phyloP scores from a whole-genome alignment of 2,329 filamentous ascomycete genomes.

The Chrysoporthe cubensis region DNA sequence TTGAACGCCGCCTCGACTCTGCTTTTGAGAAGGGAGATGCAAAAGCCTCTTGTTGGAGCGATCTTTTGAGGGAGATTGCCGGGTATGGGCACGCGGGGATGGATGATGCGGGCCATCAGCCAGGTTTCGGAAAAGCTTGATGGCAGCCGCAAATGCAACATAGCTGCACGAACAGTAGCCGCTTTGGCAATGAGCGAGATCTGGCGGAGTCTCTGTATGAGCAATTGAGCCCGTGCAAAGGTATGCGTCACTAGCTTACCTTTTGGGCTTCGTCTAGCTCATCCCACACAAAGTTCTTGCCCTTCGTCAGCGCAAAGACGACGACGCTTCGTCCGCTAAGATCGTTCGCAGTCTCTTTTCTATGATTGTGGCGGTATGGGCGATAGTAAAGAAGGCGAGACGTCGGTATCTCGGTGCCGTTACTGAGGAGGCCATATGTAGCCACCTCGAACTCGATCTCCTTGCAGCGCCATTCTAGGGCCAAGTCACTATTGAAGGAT shows the following conservation, averaged over 20 bases:
- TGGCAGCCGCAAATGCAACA: not conserved
- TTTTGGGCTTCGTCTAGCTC: not conserved
- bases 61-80: not conserved
- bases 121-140: not conserved
- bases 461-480: not conserved
- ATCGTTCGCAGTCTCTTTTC: not conserved
- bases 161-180: not conserved
- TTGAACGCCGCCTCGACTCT: not conserved
- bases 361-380: not conserved
- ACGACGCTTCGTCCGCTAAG: not conserved
- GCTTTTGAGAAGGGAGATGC: not conserved
- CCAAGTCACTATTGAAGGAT: not conserved
- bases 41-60: not conserved
- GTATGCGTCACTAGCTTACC: not conserved
- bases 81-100: not conserved
- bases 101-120: not conserved
- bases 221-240: not conserved
- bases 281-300: conserved; percentile 3
- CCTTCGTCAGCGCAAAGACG: conserved; percentile 1
- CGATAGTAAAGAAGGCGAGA: not conserved
- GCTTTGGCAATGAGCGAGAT: not conserved
- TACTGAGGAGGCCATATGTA: not conserved
- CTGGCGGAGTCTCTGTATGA: not conserved
- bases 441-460: conserved; percentile 1
- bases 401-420: not conserved